These are phyloP conservation scores for Starmerella vitae DNA, from an alignment of 805 yeast genomes.

Conservation along the genomic window DNA sequence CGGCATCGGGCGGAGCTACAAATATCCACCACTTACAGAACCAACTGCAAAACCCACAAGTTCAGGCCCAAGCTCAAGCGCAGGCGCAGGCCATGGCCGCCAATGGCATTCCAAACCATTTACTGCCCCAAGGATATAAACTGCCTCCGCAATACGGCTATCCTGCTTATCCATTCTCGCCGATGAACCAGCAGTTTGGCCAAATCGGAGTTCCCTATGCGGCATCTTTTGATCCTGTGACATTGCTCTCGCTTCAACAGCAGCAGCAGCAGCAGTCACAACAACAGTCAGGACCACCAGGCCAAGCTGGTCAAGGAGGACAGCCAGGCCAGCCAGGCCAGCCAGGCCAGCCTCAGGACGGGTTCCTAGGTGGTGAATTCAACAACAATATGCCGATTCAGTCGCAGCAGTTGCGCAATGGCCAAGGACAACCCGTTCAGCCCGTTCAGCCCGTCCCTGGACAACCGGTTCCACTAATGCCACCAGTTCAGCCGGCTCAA, in stretches of 20 bases:
- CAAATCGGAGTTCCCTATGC: conserved; percentile 2
- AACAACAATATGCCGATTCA: no score
- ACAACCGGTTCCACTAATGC: neutral
- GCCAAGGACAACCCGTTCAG: no score
- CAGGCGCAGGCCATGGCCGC: conserved; percentile 14
- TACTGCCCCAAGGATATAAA: conserved; percentile 15
- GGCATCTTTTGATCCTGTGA: conserved; percentile 7
- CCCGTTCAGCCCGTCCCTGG: no score
- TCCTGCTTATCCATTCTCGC: conserved; percentile 11
- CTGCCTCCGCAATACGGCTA: conserved; percentile 14
- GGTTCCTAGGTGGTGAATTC: no score
- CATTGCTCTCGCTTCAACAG: conserved; percentile 12
- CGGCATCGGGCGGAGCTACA: conserved; percentile 8
- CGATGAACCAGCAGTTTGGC: conserved; percentile 3
- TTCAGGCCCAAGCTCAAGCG: conserved; percentile 5
- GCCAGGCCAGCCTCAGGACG: neutral
- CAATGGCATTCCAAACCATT: conserved; percentile 13
- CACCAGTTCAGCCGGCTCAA: neutral
- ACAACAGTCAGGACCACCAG: neutral
- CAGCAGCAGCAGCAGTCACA: conserved; percentile 6
- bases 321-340: neutral
- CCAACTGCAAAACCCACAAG: conserved; percentile 8
- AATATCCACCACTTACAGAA: conserved; percentile 2
- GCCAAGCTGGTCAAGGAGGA: neutral
- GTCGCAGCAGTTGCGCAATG: no score